Evolutionary conservation across 768 basidiomycete genomes (phyloP), one percentile per base, ranked within the genome.

Genomic region (Artomyces pyxidatus): DNA sequence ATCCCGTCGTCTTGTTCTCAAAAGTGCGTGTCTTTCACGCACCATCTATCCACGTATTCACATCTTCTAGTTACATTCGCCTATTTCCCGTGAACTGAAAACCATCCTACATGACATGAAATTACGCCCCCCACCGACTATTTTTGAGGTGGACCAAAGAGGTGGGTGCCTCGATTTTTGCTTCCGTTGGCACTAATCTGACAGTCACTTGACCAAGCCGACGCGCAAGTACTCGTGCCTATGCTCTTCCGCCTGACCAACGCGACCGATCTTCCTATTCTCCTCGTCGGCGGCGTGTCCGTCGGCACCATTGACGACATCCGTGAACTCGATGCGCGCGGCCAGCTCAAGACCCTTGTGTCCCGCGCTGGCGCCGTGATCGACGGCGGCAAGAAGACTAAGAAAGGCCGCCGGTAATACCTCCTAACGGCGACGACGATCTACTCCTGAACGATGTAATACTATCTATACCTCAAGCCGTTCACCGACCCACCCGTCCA

Each of bases 1-100:
- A 85, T 57, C 88, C 88, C 0, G 80, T 90, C 30, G 76, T 89
- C 50, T 66, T 90, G 14, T 88, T 84, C 58, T 74, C 81, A 37
- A 85, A 87, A 73, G 88, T 80, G 37, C 50, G 58, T 52, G 19
- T 9, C 19, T 22, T 43, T 49, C 45, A 4, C 45, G 27, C 39
- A 37, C 25, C 42, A 42, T 37, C 42, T 27, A 41, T 38, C 50
- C 11, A 35, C 46, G 28, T 51, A 39, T 26, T 58, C 27, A 51
- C 39, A 10, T 25, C 37, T 21, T 22, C 52, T n/a, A 87, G 86
- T 60, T 72, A 19, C 81, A 80, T 63, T 86, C 85, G 1, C 71
- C 82, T 0, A 60, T 70, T 22, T 81, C 83, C 2, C 76, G 86
- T 37, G 85, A 88, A 56, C 61, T 85, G 25, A 88, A 86, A 57